Base-by-base conservation (phyloP, 1,284 basidiomycete species). In the Pholiota adiposa region DNA sequence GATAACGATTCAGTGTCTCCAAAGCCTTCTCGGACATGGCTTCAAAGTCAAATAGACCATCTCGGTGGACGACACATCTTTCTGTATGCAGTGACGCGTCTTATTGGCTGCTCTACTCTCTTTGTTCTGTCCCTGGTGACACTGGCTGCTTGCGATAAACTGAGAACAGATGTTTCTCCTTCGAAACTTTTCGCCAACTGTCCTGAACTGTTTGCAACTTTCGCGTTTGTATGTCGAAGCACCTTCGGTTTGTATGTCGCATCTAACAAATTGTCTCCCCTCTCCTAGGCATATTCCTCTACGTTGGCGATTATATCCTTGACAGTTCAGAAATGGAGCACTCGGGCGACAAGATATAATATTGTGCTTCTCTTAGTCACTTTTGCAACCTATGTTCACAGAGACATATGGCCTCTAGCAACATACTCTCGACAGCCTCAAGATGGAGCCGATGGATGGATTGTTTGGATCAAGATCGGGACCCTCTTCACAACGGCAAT, bases 321-420 rank as follows among this genome's bases (percentile, higher is more conserved):
- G 38, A 40, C 54, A 0, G 43, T 52, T n/a, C 54, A 60, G 19
- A 58, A 54, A 41, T 62, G 62, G 62, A 56, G 56, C 16, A 19
- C 43, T 12, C 51, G 43, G 8, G 52, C 56, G 21, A 58, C 59
- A 9, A 60, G 57, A 59, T 63, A 62, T 36, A 64, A 59, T 29
- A 75, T 72, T 43, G 38, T 73, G 4, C 65, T 85, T 14, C 63
- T 79, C 33, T 66, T 80, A 16, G 60, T 68, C 14, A 67, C 78
- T 19, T 73, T 74, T 58, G 68, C 54, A n/a, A 73, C 83, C 18
- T 90, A 83, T 68, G 72, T 74, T 8, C 86, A 86, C 69, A 80
- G 88, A 23, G 87, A 90, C 69, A 58, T 90, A 11, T 84, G 79
- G 70, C 87, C 89, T 9, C 69, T 87, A 4, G 74, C 79, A 1